Conservation (phyloP, 345 rosid genomes). For the Populus simonii region DNA sequence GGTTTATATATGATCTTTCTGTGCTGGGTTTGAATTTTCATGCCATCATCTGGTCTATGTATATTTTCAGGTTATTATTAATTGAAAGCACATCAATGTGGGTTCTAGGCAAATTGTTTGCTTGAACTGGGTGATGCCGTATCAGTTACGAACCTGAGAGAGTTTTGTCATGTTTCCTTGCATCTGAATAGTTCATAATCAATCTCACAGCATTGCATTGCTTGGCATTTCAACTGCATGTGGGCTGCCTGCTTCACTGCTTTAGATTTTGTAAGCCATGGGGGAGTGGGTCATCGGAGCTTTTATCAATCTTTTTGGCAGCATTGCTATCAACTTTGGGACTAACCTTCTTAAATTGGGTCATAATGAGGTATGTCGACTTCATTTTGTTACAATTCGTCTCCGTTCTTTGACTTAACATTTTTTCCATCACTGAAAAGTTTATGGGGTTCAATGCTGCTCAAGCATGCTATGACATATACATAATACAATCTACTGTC, state of each 20-base stretch:
- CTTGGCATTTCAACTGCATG: constrained; percentile 34
- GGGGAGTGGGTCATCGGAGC: constrained; percentile 99
- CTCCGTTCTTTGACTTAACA: background rate
- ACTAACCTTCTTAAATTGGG: constrained; percentile 99
- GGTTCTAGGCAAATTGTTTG: too few relatives aligned
- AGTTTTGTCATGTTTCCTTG: background rate
- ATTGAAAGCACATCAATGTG: too few relatives aligned
- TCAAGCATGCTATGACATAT: background rate
- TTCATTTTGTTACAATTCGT: background rate
- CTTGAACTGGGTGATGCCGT: too few relatives aligned
- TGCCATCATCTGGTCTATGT: too few relatives aligned
- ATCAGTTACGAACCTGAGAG: too few relatives aligned
- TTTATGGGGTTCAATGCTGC: too few relatives aligned
- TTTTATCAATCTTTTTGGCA: constrained; percentile 85
- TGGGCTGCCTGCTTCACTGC: constrained; percentile 31
- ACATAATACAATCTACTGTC: background rate
- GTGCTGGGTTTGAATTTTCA: too few relatives aligned
- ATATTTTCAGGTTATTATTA: too few relatives aligned
- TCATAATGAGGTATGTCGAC: constrained; percentile 67
- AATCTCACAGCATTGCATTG: constrained; percentile 20
- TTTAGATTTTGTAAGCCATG: constrained; percentile 51
- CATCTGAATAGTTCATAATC: background rate
- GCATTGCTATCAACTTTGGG: constrained; percentile 97
- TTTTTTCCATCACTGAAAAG: background rate
- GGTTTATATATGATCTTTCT: too few relatives aligned